Percentiles rank a stretch among this genome's conserved stretches.
Evolutionary conservation across 805 yeast genomes (phyloP).

Genomic region (Jamesozyma lodderae): DNA sequence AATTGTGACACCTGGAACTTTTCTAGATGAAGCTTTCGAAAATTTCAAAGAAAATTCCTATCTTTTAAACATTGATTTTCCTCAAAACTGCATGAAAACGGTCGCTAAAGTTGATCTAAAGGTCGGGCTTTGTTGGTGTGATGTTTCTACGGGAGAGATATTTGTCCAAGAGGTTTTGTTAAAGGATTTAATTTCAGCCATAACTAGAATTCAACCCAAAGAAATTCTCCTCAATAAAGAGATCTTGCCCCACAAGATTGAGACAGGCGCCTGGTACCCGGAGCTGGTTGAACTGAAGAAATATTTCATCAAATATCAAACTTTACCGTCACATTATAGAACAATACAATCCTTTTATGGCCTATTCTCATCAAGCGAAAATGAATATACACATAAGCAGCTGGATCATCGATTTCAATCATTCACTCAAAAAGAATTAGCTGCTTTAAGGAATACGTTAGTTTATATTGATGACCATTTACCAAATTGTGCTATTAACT

Average conservation of each 20-base stretch:
- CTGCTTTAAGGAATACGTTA: constrained; percentile 54
- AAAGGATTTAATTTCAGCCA: constrained; percentile 55
- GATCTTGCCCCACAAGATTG: constrained; percentile 33
- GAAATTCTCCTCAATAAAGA: constrained; percentile 59
- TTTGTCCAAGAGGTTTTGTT: constrained; percentile 56
- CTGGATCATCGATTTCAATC: constrained; percentile 20
- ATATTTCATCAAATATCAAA: constrained; percentile 49
- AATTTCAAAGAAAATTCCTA: constrained; percentile 65
- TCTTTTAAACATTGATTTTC: constrained; percentile 55
- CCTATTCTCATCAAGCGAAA: constrained; percentile 29
- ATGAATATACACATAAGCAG: constrained; percentile 16
- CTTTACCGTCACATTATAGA: constrained; percentile 34
- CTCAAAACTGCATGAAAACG: constrained; percentile 36
- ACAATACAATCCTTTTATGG: constrained; percentile 31
- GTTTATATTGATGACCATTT: constrained; percentile 65
- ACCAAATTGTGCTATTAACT: constrained; percentile 54
- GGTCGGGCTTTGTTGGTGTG: constrained; percentile 82
- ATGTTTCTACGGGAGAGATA: constrained; percentile 74
- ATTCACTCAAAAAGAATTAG: constrained; percentile 41
- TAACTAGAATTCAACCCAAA: constrained; percentile 70
- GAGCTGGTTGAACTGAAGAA: constrained; percentile 50
- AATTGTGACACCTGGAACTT: constrained; percentile 85
- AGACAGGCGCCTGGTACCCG: constrained; percentile 45
- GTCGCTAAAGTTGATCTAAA: constrained; percentile 31
- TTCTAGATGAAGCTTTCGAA: constrained; percentile 76